Base-by-base conservation (phyloP, 495 filamentous ascomycete species). In the Neurospora terricola region DNA sequence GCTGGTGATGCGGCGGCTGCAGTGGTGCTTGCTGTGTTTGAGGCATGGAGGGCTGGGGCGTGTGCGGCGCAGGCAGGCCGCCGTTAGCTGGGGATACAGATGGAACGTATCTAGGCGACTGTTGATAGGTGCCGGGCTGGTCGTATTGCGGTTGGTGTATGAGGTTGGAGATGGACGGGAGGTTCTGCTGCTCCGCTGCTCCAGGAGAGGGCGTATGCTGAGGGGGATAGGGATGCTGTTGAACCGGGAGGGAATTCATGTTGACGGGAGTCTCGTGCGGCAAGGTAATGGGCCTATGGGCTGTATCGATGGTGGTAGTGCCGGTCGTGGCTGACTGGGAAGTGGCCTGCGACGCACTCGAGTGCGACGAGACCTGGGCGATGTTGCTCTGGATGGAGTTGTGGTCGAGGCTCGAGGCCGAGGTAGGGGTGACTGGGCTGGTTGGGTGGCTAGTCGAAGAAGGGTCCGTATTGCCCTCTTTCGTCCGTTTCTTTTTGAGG, bases 401-500 rank as follows among this genome's bases (percentile, higher is more conserved):
- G 70, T 78, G 82, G 77, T 86, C 84, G 81, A 87, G 83, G 76
- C 81, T 79, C 81, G 84, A 78, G 71, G 79, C 81, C 36, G 85
- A 76, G 62, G 83, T 83, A 27, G 86, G 84, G 37, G 85, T 88
- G 76, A 87, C 84, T 72, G 90, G 87, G 78, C 90, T 91, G 76
- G 86, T 88, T 77, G 87, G 87, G 78, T 90, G 81, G 82, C 88
- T 84, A 81, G 86, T 71, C 85, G 88, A 30, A 80, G 87, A 78
- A 79, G 87, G 84, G 85, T 85, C 79, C 80, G 87, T 77, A 80
- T 88, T 84, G 80, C 87, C 78, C 86, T 90, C 82, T 90, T 93
- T 97, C 84, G 95, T 96, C 88, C 93, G 90, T 87, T 96, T 94
- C 90, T 97, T 98, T 88, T 98, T 99, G 79, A 99, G 88, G 79